Evolutionary conservation across 2,329 filamentous ascomycete species (phyloP).

Genomic region (Fusarium torulosum): DNA sequence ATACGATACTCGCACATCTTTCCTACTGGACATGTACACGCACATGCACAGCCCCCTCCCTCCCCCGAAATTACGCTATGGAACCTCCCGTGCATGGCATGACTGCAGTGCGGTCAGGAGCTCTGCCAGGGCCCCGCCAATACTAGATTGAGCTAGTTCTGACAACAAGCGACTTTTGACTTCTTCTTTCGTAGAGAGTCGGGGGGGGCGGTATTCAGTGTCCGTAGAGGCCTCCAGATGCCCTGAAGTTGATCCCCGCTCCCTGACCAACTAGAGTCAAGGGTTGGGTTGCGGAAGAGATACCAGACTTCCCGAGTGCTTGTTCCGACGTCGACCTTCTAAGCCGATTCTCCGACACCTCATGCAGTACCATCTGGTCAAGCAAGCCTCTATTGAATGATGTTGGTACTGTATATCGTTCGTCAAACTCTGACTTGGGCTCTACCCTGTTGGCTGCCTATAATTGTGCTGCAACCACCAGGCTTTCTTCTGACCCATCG

Average conservation of each 20-base stretch:
- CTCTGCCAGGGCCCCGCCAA: slow-evolving; percentile 19
- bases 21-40: slow-evolving; percentile 7
- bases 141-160: slow-evolving; percentile 31
- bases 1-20: slow-evolving; percentile 14
- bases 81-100: slow-evolving; percentile 17
- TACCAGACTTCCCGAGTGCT: slow-evolving; percentile 1
- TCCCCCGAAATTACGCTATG: slow-evolving; percentile 16
- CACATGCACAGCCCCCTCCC: slow-evolving; percentile 30
- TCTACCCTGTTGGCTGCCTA: slow-evolving; percentile 13
- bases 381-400: background rate
- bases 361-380: background rate
- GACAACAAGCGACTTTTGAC: slow-evolving; percentile 13
- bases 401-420: slow-evolving; percentile 1
- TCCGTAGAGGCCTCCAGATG: slow-evolving; percentile 36
- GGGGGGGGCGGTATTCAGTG: background rate
- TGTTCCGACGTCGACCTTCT: slow-evolving; percentile 17
- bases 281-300: slow-evolving; percentile 3
- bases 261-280: background rate
- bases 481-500: background rate
- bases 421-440: background rate
- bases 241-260: slow-evolving; percentile 3
- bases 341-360: background rate
- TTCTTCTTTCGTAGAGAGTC: slow-evolving; percentile 1
- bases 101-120: slow-evolving; percentile 11
- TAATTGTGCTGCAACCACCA: slow-evolving; percentile 10